Evolutionary conservation across 2,329 filamentous ascomycete species (phyloP), one percentile per base, ranked within the genome.

Genomic region (Chaetomium globosum): DNA sequence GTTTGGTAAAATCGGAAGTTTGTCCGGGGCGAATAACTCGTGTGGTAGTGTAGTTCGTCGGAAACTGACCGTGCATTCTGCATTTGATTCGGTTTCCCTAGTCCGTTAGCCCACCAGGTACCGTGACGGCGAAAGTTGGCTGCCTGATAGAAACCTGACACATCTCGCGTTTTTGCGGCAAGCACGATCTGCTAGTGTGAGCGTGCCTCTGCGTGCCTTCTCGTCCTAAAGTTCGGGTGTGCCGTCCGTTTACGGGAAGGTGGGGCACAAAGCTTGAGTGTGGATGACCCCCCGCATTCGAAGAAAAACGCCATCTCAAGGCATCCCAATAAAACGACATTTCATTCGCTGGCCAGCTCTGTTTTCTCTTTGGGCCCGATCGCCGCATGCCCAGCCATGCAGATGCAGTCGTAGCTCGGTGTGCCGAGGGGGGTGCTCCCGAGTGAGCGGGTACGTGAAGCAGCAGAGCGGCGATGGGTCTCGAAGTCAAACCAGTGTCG

Each of bases 311-410:
- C 62, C 57, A 59, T 65, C 65, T 62, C 65, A 65, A 67, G 65
- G 65, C 61, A 65, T 58, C 65, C 43, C 59, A 54, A 65, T 65
- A 65, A 67, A 65, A 36, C 33, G 30, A 2, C 53, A 46, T 33
- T 28, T 49, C 16, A 67, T 67, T 67, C 53, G 65, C 51, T 26
- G 23, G 53, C 21, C 12, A 49, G 19, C 26, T 36, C 6, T 54
- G 30, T 39, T n/a, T 31, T 61, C 19, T 28, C 9, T 60, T 51
- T 39, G 12, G 28, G n/a, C 51, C 39, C 58, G 52, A 49, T 46
- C 54, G 46, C 55, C 51, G 49, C 23, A 31, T 49, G 30, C 36
- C 49, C 21, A 39, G 61, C 33, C 49, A 39, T 59, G 56, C 55
- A 53, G 39, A 31, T 31, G 7, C 43, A 21, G 43, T 16, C 12